Evolutionary conservation across 805 yeast species (phyloP).

Genomic region (Teunomyces panamensis): DNA sequence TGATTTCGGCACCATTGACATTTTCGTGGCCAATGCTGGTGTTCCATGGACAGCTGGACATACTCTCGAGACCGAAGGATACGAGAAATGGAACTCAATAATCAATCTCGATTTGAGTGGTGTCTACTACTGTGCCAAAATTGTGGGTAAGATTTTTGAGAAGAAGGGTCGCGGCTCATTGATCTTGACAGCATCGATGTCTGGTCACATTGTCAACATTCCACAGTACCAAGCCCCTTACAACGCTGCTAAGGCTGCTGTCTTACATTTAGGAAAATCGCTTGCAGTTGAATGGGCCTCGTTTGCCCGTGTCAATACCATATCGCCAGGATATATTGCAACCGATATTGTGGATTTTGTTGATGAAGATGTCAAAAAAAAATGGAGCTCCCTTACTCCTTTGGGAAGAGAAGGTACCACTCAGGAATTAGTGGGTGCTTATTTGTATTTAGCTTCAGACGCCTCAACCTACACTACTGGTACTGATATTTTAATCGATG

Average conservation of each 20-base stretch:
- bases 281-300: constrained; percentile 50
- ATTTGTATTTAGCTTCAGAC: constrained; percentile 43
- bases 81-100: constrained; percentile 33
- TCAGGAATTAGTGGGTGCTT: constrained; percentile 46
- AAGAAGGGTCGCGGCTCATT: constrained; percentile 42
- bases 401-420: constrained; percentile 45
- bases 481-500: constrained; percentile 44
- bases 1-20: constrained; percentile 79
- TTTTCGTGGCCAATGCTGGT: constrained; percentile 89
- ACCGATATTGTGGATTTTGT: constrained; percentile 42
- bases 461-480: constrained; percentile 46
- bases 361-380: constrained; percentile 27
- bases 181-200: constrained; percentile 45
- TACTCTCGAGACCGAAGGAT: constrained; percentile 34
- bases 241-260: constrained; percentile 47
- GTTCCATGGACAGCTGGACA: constrained; percentile 48
- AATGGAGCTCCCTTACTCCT: constrained; percentile 42
- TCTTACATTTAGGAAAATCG: constrained; percentile 40
- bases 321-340: constrained; percentile 43
- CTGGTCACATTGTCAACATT: constrained; percentile 46
- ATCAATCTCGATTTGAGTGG: constrained; percentile 41
- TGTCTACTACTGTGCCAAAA: constrained; percentile 43
- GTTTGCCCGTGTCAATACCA: constrained; percentile 41
- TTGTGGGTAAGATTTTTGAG: constrained; percentile 38
- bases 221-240: constrained; percentile 47